Base-by-base conservation (phyloP, 2,329 filamentous ascomycete genomes). In the Paraphoma sp. region DNA sequence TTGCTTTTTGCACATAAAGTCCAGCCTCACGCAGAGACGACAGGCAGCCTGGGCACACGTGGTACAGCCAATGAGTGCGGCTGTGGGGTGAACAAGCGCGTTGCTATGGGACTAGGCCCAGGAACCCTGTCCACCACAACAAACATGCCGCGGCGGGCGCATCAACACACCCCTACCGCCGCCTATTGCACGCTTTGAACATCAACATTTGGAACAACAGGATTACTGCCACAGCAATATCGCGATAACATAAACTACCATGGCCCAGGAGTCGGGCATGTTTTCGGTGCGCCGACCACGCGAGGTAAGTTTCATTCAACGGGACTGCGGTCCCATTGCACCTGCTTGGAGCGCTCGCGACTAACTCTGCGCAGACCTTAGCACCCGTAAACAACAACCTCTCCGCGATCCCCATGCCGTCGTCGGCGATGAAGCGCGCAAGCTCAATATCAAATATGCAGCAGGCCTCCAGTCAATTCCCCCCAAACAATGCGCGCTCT, bases 351-450 rank as follows among this genome's bases (percentile, higher is more conserved):
- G 42, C 57, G 23, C 41, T 40, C 53, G 23, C 23, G 23, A 29
- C 65, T 65, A 57, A 68, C 56, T 48, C 48, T 45, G 51, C 46
- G 61, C 77, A 96, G 92, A 97, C 95, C 51, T 86, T 98, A 57
- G 93, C 90, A 63, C 89, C 88, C 65, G 87, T 97, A 72, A 94
- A 87, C 75, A 93, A 88, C 75, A 87, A 89, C 76, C 94, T 93
- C 62, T 70, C 70, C 3, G 87, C 87, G 18, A 91, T 99, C 61
- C 95, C 95, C 17, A 92, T 96, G 79, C 94, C 95, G 8, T 86
- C 91, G 29, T 98, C 94, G 41, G 92, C 93, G 41, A 89, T 99
- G 85, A 99, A 99, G 82, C 91, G 95, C 76, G 90, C 91, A 30
- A 95, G 88, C 72, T 93, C 92, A 11, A 88, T 87, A 67, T 87